These are phyloP conservation scores for Ogataea wickerhamii DNA, from an alignment of 805 yeast genomes.

Conservation along the genomic window DNA sequence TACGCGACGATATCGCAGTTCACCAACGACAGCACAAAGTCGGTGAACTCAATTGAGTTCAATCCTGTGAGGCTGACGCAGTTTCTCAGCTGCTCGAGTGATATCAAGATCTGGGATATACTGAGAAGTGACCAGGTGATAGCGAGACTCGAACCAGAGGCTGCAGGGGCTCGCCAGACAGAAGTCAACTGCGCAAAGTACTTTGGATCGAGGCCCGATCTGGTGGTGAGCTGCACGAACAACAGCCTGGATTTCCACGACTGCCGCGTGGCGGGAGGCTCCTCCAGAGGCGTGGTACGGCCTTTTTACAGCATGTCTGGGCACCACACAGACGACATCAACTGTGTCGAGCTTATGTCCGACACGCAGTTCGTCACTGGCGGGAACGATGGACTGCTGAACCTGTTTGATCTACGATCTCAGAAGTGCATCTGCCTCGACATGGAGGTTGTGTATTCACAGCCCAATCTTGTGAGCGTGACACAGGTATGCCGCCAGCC, in stretches of 20 bases:
- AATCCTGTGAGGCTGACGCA: conserved; percentile 6
- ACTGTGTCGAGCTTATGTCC: conserved; percentile 5
- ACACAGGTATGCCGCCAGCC: conserved; percentile 12
- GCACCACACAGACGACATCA: conserved; percentile 17
- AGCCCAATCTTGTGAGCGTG: conserved; percentile 9
- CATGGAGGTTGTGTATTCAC: conserved; percentile 13
- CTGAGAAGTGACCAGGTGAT: conserved; percentile 3
- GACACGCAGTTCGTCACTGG: conserved; percentile 13
- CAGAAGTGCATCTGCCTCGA: conserved; percentile 11
- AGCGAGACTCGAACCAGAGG: background rate
- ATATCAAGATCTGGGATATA: conserved; percentile 16
- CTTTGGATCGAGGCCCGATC: conserved; percentile 1
- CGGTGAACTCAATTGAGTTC: conserved; percentile 8
- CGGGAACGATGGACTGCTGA: conserved; percentile 19
- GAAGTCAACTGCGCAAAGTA: background rate
- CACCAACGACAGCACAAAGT: conserved; percentile 10
- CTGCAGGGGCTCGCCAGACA: background rate
- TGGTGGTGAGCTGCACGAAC: conserved; percentile 12
- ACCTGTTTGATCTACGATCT: conserved; percentile 15
- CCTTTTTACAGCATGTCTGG: conserved; percentile 8
- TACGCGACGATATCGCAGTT: conserved; percentile 4
- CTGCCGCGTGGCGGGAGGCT: conserved; percentile 6
- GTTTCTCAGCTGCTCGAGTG: conserved; percentile 16
- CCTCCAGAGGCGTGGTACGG: background rate
- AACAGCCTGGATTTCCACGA: conserved; percentile 14